phyloP scores from a whole-genome alignment of 208 protist genomes.

The Herpetomonas muscarum region DNA sequence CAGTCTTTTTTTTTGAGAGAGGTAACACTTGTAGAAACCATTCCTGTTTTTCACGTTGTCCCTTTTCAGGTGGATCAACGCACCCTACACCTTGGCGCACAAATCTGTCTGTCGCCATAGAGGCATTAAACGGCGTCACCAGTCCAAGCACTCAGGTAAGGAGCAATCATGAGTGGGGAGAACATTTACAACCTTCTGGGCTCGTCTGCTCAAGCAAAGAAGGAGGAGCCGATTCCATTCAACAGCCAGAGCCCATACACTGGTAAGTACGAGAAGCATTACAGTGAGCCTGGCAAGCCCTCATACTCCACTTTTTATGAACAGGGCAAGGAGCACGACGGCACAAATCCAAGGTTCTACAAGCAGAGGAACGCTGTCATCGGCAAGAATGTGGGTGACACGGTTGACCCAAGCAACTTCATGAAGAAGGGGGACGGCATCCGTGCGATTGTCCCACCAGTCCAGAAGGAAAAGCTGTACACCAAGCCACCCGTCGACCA shows the following conservation, averaged over 20 bases:
- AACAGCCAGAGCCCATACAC: conserved; percentile 33
- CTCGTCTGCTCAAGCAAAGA: too few species aligned
- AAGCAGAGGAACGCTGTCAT: conserved; percentile 82
- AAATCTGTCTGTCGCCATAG: too few species aligned
- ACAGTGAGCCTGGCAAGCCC: conserved; percentile 61
- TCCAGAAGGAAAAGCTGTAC: conserved; percentile 71
- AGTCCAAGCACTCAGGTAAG: too few species aligned
- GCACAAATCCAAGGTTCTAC: conserved; percentile 71
- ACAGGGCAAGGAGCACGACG: conserved; percentile 80
- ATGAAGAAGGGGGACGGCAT: conserved; percentile 69
- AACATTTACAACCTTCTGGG: conserved; percentile 53
- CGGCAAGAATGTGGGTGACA: conserved; percentile 60
- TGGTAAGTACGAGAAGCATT: conserved; percentile 64
- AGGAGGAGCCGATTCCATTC: neutral
- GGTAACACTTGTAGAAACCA: too few species aligned
- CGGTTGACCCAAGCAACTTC: conserved; percentile 69
- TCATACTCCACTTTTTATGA: conserved; percentile 83
- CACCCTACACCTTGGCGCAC: too few species aligned
- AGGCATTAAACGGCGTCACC: too few species aligned
- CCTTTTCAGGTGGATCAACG: too few species aligned
- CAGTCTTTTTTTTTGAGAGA: too few species aligned
- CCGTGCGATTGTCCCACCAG: conserved; percentile 39
- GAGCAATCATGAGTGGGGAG: conserved; percentile 57
- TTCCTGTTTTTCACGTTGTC: too few species aligned
- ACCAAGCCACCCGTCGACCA: conserved; percentile 52